Conservation (phyloP, 1,139 yeast species). For the Debaryomycetaceae sp. region DNA sequence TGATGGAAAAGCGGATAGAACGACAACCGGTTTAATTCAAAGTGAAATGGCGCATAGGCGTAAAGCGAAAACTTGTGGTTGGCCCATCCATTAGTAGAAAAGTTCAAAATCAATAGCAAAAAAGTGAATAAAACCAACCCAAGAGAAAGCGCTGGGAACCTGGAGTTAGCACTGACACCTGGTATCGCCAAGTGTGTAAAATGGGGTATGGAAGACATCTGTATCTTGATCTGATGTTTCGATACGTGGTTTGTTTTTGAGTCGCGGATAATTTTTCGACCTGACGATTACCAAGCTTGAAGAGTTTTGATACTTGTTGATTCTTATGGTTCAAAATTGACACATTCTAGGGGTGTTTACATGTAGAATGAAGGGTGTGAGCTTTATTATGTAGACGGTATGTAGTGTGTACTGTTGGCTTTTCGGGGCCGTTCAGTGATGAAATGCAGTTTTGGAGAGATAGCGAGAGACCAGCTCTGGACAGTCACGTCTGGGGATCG, state of each 20-base stretch:
- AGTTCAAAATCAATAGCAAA: conserved; percentile 31
- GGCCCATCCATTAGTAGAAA: conserved; percentile 14
- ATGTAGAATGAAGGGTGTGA: too few relatives aligned
- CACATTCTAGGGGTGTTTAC: too few relatives aligned
- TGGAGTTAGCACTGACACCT: conserved; percentile 7
- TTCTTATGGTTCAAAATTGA: too few relatives aligned
- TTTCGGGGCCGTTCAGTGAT: too few relatives aligned
- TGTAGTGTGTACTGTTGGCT: too few relatives aligned
- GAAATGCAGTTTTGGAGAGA: too few relatives aligned
- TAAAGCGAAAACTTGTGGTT: conserved; percentile 34
- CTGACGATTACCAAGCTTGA: too few relatives aligned
- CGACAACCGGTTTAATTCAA: conserved; percentile 64
- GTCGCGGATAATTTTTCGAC: neutral
- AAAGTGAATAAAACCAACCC: conserved; percentile 60
- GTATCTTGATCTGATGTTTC: conserved; percentile 4
- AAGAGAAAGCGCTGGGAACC: conserved; percentile 61
- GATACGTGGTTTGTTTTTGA: neutral
- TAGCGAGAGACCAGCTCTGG: neutral
- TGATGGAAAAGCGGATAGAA: conserved; percentile 74
- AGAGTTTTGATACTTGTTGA: too few relatives aligned
- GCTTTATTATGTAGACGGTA: too few relatives aligned
- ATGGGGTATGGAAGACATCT: conserved; percentile 8
- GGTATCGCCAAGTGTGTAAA: conserved; percentile 4
- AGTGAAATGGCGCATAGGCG: conserved; percentile 53
- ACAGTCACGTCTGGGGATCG: neutral